Evolutionary conservation across 1,139 yeast species (phyloP), one percentile per base, ranked within the genome.

Genomic region (Taphrina pruni): DNA sequence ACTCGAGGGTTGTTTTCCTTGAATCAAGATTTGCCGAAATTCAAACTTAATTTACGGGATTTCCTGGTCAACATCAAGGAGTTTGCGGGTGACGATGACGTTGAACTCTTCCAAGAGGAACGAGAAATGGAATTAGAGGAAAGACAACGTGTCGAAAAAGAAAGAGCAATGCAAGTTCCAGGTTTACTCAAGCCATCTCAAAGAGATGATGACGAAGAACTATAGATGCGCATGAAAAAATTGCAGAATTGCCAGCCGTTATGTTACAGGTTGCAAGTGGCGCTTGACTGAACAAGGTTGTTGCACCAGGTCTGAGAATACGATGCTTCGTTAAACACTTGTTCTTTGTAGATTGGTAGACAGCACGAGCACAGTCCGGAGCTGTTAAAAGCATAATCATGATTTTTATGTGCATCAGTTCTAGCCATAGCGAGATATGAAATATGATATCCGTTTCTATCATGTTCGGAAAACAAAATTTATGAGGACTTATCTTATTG

Each of bases 61-160:
- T 95, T 95, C 85, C 84, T 95, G 78, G 96, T 95, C 60, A 98
- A 94, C 82, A 90, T 94, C 78, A 92, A 92, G 80, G 97, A 94
- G 79, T 87, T 85, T 77, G 99, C 98, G 72, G 99, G 99, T 64
- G 97, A 91, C 78, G 82, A 84, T 66, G 76, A 77, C 38, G 97
- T 92, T 78, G 95, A 94, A 78, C 83, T 94, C 78, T 95, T 88
- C 81, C 97, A 96, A 21, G 99, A 94, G 77, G 99, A 94, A 76
- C 89, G 88, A 77, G 97, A 91, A 78, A 82, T 83, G 69, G 97
- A 92, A 78, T 80, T 86, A 72, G 81, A 83, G 73, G 96, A 89
- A 78, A 87, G 86, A 78, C 86, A 83, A 73, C 85, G 84, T 77
- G 77, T 84, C 72, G 95, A 90, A 75, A 87, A 88, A 76, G 95